Percentiles rank a stretch among this genome's conserved stretches.
These are phyloP conservation scores for Tripidium arundinaceum DNA, from an alignment of 202 grass and related monocot genomes.

Conservation along the genomic window DNA sequence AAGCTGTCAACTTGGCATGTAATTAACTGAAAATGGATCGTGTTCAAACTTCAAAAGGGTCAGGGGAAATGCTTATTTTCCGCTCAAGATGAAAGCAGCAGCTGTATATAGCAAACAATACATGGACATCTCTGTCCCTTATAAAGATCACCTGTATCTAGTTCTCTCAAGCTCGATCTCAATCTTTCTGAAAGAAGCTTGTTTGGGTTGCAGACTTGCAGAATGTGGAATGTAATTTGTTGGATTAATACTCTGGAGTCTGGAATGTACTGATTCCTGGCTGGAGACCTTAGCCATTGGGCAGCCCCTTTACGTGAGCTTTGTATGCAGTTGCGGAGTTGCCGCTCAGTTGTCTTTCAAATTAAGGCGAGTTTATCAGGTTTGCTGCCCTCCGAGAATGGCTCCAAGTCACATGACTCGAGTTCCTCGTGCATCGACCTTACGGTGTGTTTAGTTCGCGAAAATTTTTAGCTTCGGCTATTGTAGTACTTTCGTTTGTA, in stretches of 20 bases:
- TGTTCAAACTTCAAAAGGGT: slow-evolving; percentile 5
- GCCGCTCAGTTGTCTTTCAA: not conserved
- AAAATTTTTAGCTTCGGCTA: too few species aligned
- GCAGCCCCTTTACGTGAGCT: not conserved
- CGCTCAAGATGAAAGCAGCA: slow-evolving; percentile 26
- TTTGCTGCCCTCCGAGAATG: not conserved
- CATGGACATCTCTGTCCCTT: slow-evolving; percentile 13
- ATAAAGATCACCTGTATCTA: slow-evolving; percentile 35
- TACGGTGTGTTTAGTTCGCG: too few species aligned
- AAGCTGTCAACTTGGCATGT: slow-evolving; percentile 42
- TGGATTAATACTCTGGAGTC: not conserved
- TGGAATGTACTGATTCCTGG: not conserved
- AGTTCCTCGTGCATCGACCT: not conserved
- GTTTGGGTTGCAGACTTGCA: not conserved
- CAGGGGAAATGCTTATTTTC: slow-evolving; percentile 28
- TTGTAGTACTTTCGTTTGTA: too few species aligned
- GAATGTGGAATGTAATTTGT: not conserved
- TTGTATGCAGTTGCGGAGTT: not conserved
- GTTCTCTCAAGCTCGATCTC: not conserved
- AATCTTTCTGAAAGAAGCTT: not conserved
- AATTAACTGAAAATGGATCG: slow-evolving; percentile 49
- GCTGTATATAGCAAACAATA: slow-evolving; percentile 49
- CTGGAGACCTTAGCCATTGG: not conserved
- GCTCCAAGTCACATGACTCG: not conserved
- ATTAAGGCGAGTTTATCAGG: not conserved